Evolutionary conservation across 805 yeast species (phyloP), one percentile per base, ranked within the genome.

Genomic region (Saccharomycopsis sp.): DNA sequence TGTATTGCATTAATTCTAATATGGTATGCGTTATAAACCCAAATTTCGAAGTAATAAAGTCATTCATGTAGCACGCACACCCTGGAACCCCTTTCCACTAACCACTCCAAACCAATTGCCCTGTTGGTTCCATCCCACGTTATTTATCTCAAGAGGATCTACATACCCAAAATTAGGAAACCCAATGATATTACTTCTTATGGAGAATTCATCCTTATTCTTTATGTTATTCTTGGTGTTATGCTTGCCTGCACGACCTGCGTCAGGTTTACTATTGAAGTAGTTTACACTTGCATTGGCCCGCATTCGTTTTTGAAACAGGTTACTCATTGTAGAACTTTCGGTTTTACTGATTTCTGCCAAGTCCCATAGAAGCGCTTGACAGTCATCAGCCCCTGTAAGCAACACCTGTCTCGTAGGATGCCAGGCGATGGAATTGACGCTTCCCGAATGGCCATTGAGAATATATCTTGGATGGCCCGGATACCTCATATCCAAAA

Each of bases 401-500:
- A 84, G 64, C 19, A 93, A 70, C 29, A 79, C 69, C 61, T 86
- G 84, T 35, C 83, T 78, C 0, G 79, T 69, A 0, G 98, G 97
- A 65, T 92, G 93, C 97, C 97, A 93, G 56, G 78, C 72, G 17
- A 92, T 79, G 62, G 84, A 77, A 68, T 93, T 93, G 23, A 93
- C 81, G 1, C 87, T 76, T 0, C 84, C 82, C 25, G 73, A 66
- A 68, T 86, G 96, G 15, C 86, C 92, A 41, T 83, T 83, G 49
- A 93, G 75, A 0, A 81, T 79, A n/a, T 80, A 71, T 1, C 87
- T 77, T 0, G 98, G 97, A 1, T 83, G 69, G 2, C 97, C 96
- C 0, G 97, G 97, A 69, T 85, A 83, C 61, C 99, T 78, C 75
- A 92, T 81, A 70, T 93, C 99, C 58, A 94, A 76, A 12, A 93